Conservation (phyloP, 1,284 basidiomycete species). For the Vanrija humicola region DNA sequence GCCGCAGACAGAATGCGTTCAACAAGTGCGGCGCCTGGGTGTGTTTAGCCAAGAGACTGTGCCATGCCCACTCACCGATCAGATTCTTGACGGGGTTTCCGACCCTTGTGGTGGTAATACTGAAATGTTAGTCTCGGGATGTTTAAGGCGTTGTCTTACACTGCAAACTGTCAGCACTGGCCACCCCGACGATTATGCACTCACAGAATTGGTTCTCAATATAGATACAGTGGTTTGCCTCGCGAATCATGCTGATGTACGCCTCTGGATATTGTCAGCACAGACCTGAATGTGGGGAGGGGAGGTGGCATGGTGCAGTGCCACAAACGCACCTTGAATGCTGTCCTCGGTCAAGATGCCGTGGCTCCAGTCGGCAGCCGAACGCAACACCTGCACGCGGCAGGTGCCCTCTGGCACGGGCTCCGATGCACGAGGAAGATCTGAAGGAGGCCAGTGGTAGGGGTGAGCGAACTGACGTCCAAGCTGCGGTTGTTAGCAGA, state of each 20-base stretch:
- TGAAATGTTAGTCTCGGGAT: constrained; percentile 34
- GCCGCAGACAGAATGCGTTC: constrained; percentile 79
- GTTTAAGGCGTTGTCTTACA: constrained; percentile 11
- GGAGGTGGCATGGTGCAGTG: not conserved
- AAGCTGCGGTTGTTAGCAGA: constrained; percentile 10
- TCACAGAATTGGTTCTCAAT: constrained; percentile 94
- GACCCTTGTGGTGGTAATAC: constrained; percentile 68
- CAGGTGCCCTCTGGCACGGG: constrained; percentile 37
- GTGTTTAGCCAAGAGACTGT: not conserved
- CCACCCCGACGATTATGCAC: constrained; percentile 37
- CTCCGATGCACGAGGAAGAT: constrained; percentile 37
- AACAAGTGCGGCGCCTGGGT: constrained; percentile 62
- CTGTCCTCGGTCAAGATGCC: constrained; percentile 79
- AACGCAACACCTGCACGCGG: constrained; percentile 56
- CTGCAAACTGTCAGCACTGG: constrained; percentile 16
- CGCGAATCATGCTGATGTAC: constrained; percentile 76
- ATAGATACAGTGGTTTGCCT: constrained; percentile 82
- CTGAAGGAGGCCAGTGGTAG: constrained; percentile 45
- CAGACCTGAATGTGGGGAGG: not conserved
- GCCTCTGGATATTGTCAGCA: constrained; percentile 27
- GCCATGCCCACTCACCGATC: constrained; percentile 62
- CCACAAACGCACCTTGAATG: constrained; percentile 70
- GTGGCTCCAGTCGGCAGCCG: constrained; percentile 86
- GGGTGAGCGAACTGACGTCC: constrained; percentile 46
- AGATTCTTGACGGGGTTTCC: constrained; percentile 67